phyloP scores from a whole-genome alignment of 345 rosid species.

The Cardamine chenopodiifolia region DNA sequence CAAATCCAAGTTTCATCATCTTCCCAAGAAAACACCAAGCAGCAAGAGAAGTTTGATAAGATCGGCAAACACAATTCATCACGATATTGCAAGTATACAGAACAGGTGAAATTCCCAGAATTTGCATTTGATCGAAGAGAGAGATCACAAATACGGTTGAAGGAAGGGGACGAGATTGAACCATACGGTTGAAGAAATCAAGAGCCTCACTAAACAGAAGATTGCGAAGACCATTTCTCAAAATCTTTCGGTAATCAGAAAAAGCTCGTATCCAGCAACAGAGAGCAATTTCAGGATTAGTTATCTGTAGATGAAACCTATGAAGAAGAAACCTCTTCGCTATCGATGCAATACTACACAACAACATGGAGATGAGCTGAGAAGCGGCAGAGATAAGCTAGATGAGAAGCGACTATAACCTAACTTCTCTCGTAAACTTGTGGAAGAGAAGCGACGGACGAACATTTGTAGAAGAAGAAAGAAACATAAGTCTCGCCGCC shows the following conservation, averaged over 20 bases:
- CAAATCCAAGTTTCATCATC: slow-evolving; percentile 34
- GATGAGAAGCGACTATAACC: slow-evolving; percentile 11
- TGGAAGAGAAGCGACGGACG: slow-evolving; percentile 9
- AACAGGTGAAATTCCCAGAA: slow-evolving; percentile 27
- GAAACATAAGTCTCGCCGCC: not conserved
- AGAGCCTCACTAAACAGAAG: slow-evolving; percentile 26
- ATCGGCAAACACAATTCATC: slow-evolving; percentile 21
- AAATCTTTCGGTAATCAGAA: slow-evolving; percentile 19
- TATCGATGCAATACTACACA: slow-evolving; percentile 20
- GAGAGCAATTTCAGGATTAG: not conserved
- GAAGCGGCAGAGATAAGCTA: not conserved
- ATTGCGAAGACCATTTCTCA: slow-evolving; percentile 14
- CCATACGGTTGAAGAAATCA: slow-evolving; percentile 24
- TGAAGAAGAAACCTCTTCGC: slow-evolving; percentile 7
- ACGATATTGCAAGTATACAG: slow-evolving; percentile 31
- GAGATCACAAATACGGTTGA: slow-evolving; percentile 14
- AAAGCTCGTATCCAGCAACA: slow-evolving; percentile 26
- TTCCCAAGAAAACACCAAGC: slow-evolving; percentile 30
- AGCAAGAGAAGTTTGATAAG: not conserved
- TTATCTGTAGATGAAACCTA: not conserved
- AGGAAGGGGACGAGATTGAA: slow-evolving; percentile 24
- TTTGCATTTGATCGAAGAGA: slow-evolving; percentile 17
- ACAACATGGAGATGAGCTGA: not conserved
- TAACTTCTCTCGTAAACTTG: not conserved
- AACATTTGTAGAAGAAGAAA: not conserved